Evolutionary conservation across 2,329 filamentous ascomycete genomes (phyloP).

Genomic region (Xylariaceae sp.): DNA sequence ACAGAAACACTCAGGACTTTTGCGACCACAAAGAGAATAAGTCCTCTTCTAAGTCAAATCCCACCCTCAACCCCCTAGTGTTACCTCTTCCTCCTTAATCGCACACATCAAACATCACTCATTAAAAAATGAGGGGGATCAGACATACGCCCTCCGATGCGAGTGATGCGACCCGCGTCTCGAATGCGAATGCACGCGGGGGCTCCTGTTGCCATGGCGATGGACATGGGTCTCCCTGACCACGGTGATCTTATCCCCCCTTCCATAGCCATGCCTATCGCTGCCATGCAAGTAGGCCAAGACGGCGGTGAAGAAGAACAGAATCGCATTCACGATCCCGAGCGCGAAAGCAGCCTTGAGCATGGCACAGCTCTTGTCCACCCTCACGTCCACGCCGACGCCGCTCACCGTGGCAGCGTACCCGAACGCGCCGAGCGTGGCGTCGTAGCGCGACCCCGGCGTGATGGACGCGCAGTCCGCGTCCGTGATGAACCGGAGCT

Average conservation of each 20-base stretch:
- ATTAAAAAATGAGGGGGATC: too few relatives aligned
- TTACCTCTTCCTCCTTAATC: background rate
- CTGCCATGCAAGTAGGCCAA: conserved; percentile 60
- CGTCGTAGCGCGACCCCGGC: conserved; percentile 43
- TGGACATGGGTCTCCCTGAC: conserved; percentile 47
- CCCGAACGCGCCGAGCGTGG: conserved; percentile 56
- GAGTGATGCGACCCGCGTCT: conserved; percentile 42
- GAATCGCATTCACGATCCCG: conserved; percentile 78
- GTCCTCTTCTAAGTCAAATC: too few relatives aligned
- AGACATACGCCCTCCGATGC: conserved; percentile 46
- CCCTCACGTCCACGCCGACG: conserved; percentile 46
- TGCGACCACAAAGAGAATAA: too few relatives aligned
- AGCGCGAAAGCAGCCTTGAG: conserved; percentile 87
- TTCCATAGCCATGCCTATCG: conserved; percentile 35
- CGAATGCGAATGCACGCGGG: conserved; percentile 36
- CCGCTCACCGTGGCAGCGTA: conserved; percentile 46
- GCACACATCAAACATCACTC: background rate
- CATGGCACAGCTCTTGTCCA: conserved; percentile 81
- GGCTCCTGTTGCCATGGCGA: conserved; percentile 40
- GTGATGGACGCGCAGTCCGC: conserved; percentile 63
- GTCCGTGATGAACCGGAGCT: conserved; percentile 51
- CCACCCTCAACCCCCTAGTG: background rate
- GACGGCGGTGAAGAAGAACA: conserved; percentile 73
- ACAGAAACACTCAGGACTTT: too few relatives aligned
- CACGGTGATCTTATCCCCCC: conserved; percentile 29